Conservation (phyloP, 1,284 basidiomycete genomes). For the Moesziomyces sp. region DNA sequence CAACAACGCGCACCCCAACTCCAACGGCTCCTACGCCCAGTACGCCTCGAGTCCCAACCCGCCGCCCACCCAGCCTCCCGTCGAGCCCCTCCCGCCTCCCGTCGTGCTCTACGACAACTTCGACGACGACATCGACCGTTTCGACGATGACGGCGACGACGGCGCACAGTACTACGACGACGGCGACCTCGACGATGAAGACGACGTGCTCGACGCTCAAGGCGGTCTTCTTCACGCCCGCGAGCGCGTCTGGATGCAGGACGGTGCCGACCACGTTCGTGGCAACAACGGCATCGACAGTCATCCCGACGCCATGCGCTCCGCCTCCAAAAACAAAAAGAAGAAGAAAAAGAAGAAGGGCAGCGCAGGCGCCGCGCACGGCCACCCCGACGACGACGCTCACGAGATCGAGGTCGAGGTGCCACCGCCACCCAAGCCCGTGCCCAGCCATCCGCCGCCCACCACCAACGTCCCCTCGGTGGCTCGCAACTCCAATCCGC, state of each 20-base stretch:
- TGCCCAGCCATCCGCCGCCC: conserved; percentile 58
- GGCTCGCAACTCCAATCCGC: conserved; percentile 60
- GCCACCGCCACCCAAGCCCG: conserved; percentile 64
- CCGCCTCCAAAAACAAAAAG: conserved; percentile 69
- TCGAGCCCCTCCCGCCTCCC: conserved; percentile 56
- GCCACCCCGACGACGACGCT: conserved; percentile 62
- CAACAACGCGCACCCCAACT: conserved; percentile 23
- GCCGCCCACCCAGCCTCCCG: conserved; percentile 57
- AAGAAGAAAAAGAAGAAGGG: conserved; percentile 71
- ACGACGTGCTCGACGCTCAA: conserved; percentile 34
- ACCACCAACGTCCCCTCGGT: conserved; percentile 67
- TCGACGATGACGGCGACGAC: conserved; percentile 59
- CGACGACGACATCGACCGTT: conserved; percentile 58
- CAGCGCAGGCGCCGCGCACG: conserved; percentile 63
- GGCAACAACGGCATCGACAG: conserved; percentile 21
- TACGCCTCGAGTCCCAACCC: conserved; percentile 54
- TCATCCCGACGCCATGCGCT: conserved; percentile 26
- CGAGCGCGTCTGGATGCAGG: conserved; percentile 45
- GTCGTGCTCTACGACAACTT: conserved; percentile 65
- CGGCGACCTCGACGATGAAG: conserved; percentile 60
- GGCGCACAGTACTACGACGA: conserved; percentile 63
- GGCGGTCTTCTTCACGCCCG: conserved; percentile 35
- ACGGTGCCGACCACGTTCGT: conserved; percentile 26
- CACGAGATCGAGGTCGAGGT: conserved; percentile 66
- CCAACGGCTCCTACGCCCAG: conserved; percentile 47